Base-by-base conservation (phyloP, 169 alveolate genomes). In the Plasmodium gallinaceum region DNA sequence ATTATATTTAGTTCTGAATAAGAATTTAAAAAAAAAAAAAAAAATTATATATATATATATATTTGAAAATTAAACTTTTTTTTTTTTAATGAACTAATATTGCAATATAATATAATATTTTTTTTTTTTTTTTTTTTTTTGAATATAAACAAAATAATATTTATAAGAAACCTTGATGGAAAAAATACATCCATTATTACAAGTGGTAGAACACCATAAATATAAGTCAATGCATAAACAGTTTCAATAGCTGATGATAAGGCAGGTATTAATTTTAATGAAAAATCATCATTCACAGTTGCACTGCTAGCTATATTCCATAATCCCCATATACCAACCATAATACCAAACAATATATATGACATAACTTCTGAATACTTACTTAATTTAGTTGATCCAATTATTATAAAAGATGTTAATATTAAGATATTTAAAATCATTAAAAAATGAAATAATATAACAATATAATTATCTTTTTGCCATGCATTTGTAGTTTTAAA, bases 141-240 rank as follows among this genome's bases (percentile, higher is more conserved):
- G 46, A 24, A 42, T 20, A 32, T 22, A 16, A 43, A 10, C 14
- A 39, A 42, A 62, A 32, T 22, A 37, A 3, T 7, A 45, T 46
- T 70, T 45, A 20, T 6, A 3, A 22, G 22, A 14, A 12, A 89
- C 95, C 95, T 91, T 16, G 93, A 74, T 14, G 95, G 94, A 61
- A 92, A 52, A 16, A 92, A 72, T 24, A 94, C 60, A 51, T 92
- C 95, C 57, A 90, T 68, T 10, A 91, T 91, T 24, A 88, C 91
- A 10, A 92, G 86, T n/a, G 93, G 95, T 12, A 90, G 71, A 22
- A 92, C n/a, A 16, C 95, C 88, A 87, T 85, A 92, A 43, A 92
- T 64, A 42, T 57, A 90, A 7, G 73, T 66, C 14, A 92, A 14
- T 5, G 95, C 65, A 46, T 78, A 70, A 57, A 92, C 54, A 18